Evolutionary conservation across 192 early-diverging fungal genomes (phyloP), one percentile per base, ranked within the genome.

Genomic region (Dimargaris verticillata): DNA sequence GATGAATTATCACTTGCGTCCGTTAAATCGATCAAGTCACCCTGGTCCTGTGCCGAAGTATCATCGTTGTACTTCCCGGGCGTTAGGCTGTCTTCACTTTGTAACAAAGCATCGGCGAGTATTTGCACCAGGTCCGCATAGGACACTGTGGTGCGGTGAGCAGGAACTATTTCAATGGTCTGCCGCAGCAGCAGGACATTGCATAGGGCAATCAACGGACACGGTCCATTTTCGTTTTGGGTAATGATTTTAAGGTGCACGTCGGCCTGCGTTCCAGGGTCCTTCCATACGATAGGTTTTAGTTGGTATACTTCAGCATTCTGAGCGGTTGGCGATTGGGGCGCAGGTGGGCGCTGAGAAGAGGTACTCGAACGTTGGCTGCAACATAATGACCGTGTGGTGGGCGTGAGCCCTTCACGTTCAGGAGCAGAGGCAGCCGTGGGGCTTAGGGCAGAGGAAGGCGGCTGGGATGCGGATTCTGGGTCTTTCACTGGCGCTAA

Each of bases 191-290:
- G 66, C 25, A 97, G 75, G 9, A 85, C 85, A 68, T 97, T 97
- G 53, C 78, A 75, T 10, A 95, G 73, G 15, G 89, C 87, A 5
- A 93, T 70, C 44, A 95, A 65, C 18, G 93, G 93, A 68, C 93
- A 95, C 0, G 93, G 93, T 0, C 93, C 93, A 68, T 95, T 95
- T 57, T 81, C 83, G 72, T 92, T 93, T 72, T 95, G 93, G 6
- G 92, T 92, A 42, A 89, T 81, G 47, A 95, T 88, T 60, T 81
- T 78, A 28, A 89, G 73, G 6, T 71, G 63, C 53, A 73, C 69
- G 53, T 66, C 55, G n/a, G 70, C 43, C 6, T 72, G 63, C 7
- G 78, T 78, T 20, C 50, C 49, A 15, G 71, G 63, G 61, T 83
- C 81, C 41, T 68, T 63, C 82, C 82, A 88, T 60, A 73, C 74